Evolutionary conservation across 352 stramenopile species (phyloP).

Genomic region (Elongisporangium anandrum): DNA sequence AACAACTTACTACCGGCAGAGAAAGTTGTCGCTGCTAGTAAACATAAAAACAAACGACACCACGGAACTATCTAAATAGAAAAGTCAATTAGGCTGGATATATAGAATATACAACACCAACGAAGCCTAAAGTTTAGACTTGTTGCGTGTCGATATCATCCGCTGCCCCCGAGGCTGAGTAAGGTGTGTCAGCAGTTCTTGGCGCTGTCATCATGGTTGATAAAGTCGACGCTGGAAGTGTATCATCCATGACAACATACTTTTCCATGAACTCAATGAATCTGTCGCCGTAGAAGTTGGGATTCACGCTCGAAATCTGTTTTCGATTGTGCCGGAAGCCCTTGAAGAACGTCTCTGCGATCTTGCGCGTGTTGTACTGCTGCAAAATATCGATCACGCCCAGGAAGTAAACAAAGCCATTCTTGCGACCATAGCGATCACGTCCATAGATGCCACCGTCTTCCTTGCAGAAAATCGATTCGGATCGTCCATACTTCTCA

Average conservation of each 20-base stretch:
- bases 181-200: neutral
- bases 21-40: no score
- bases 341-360: slow-evolving; percentile 89
- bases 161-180: slow-evolving; percentile 1
- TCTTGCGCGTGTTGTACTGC: slow-evolving; percentile 91
- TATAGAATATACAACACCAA: no score
- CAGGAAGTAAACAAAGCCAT: slow-evolving; percentile 87
- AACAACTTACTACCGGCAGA: no score
- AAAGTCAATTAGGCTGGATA: no score
- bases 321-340: slow-evolving; percentile 78
- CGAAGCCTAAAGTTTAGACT: no score
- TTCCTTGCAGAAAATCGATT: slow-evolving; percentile 74
- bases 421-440: slow-evolving; percentile 56
- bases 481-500: slow-evolving; percentile 32
- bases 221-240: slow-evolving; percentile 17
- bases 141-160: no score
- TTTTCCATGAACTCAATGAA: slow-evolving; percentile 90
- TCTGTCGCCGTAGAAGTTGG: slow-evolving; percentile 85
- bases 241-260: slow-evolving; percentile 65
- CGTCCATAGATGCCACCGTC: slow-evolving; percentile 68
- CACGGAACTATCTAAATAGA: no score
- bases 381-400: slow-evolving; percentile 94
- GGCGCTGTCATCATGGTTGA: neutral
- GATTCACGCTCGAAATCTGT: slow-evolving; percentile 85
- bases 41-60: no score